These are phyloP conservation scores for Cladosporium sp. DNA, from an alignment of 2,329 filamentous ascomycete genomes.

Conservation along the genomic window DNA sequence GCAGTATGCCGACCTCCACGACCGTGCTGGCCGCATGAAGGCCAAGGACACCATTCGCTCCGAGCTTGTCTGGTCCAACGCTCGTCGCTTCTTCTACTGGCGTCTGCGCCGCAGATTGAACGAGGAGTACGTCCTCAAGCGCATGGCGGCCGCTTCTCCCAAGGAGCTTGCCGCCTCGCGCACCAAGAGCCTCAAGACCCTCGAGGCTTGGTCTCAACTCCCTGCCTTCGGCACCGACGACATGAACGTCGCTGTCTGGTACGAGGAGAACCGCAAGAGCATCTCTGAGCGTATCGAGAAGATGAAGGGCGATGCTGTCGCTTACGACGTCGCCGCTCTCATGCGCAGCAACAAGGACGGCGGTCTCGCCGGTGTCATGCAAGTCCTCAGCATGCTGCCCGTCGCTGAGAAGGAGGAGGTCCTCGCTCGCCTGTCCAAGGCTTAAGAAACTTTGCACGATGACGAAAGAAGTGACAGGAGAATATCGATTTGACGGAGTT, in stretches of 20 bases:
- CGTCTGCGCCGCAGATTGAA: conserved; percentile 93
- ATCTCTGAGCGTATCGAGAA: conserved; percentile 82
- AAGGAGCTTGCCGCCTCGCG: conserved; percentile 45
- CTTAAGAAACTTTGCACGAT: conserved; percentile 31
- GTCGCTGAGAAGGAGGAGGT: conserved; percentile 85
- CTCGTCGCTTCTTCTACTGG: conserved; percentile 99
- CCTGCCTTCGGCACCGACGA: conserved; percentile 77
- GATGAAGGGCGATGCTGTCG: conserved; percentile 74
- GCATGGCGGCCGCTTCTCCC: conserved; percentile 61
- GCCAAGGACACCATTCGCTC: conserved; percentile 93
- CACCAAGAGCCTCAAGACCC: conserved; percentile 63
- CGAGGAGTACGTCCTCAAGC: conserved; percentile 95
- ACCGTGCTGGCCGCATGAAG: conserved; percentile 95
- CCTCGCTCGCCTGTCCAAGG: conserved; percentile 56
- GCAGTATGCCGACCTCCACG: conserved; percentile 96
- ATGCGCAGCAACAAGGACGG: conserved; percentile 66
- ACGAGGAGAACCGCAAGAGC: conserved; percentile 86
- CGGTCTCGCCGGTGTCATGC: conserved; percentile 80
- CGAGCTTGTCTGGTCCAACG: conserved; percentile 79
- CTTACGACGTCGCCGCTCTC: conserved; percentile 68
- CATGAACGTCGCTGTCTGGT: conserved; percentile 85
- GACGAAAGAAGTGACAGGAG: neutral
- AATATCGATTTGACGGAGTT: neutral
- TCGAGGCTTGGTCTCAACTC: conserved; percentile 81
- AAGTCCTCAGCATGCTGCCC: conserved; percentile 82